These are phyloP conservation scores for Talaromyces piceae DNA, from an alignment of 2,329 filamentous ascomycete genomes.

Conservation along the genomic window DNA sequence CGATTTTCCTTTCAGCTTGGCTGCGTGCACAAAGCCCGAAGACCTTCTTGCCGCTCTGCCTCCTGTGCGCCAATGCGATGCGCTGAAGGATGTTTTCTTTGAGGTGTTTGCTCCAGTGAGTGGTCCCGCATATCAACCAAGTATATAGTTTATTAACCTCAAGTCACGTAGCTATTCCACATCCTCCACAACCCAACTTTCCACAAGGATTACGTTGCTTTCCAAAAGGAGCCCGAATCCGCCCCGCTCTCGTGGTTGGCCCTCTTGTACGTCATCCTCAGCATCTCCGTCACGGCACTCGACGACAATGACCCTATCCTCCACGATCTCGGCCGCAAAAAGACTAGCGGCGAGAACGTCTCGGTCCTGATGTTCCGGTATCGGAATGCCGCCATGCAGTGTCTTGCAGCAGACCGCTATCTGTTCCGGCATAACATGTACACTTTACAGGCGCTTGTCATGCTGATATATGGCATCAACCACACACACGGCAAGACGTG, in stretches of 20 bases:
- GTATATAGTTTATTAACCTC: neutral
- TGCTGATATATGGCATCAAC: conserved; percentile 32
- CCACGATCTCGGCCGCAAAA: conserved; percentile 30
- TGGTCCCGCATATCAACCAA: neutral
- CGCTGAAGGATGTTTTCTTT: conserved; percentile 30
- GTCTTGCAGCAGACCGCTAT: conserved; percentile 33
- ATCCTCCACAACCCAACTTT: conserved; percentile 37
- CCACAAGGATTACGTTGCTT: conserved; percentile 31
- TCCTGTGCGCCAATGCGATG: conserved; percentile 29
- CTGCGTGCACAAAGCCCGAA: conserved; percentile 18
- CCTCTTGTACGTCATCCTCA: conserved; percentile 32
- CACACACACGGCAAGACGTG: conserved; percentile 31
- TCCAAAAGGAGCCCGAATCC: conserved; percentile 27
- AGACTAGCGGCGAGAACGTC: conserved; percentile 29
- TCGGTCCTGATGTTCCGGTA: conserved; percentile 31
- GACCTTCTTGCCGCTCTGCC: conserved; percentile 28
- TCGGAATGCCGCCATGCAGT: conserved; percentile 30
- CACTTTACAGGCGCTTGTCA: conserved; percentile 32
- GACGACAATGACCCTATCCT: conserved; percentile 30
- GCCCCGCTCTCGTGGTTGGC: conserved; percentile 33
- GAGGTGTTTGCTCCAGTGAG: conserved; percentile 33
- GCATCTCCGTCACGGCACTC: conserved; percentile 31
- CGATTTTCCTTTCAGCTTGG: conserved; percentile 25
- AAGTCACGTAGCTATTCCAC: conserved; percentile 26
- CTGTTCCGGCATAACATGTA: conserved; percentile 33